Conservation (phyloP, 441 rosid genomes). For the Euphorbia corollata region DNA sequence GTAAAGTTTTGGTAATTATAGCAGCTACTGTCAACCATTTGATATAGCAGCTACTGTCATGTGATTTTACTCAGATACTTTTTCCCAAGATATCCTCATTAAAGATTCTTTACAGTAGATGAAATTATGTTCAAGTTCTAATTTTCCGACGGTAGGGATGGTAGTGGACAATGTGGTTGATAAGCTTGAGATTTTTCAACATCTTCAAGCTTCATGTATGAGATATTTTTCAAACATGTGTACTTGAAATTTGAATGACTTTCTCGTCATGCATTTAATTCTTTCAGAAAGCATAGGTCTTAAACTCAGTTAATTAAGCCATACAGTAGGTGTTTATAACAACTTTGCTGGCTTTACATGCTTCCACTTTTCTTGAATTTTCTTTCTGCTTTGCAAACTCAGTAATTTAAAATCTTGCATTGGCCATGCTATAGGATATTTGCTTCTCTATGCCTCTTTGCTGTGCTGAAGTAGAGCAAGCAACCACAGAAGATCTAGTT, state of each 20-base stretch:
- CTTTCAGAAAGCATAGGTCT: too few relatives aligned
- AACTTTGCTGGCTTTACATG: conserved; percentile 3
- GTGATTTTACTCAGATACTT: too few relatives aligned
- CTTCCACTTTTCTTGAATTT: not conserved
- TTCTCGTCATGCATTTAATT: not conserved
- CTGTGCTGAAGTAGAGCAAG: conserved; percentile 71
- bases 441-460: conserved; percentile 95
- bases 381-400: not conserved
- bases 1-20: too few relatives aligned
- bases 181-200: not conserved
- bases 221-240: not conserved
- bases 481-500: conserved; percentile 66
- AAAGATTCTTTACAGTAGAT: not conserved
- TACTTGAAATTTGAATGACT: not conserved
- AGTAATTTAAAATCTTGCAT: conserved; percentile 20
- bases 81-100: not conserved
- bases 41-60: too few relatives aligned
- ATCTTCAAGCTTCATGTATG: not conserved
- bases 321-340: too few relatives aligned
- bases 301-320: too few relatives aligned
- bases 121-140: not conserved
- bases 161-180: not conserved
- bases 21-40: too few relatives aligned
- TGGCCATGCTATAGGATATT: conserved; percentile 42
- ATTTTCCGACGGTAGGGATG: not conserved